Evolutionary conservation across 495 filamentous ascomycete species (phyloP), one percentile per base, ranked within the genome.

Genomic region (Neurospora sp.): DNA sequence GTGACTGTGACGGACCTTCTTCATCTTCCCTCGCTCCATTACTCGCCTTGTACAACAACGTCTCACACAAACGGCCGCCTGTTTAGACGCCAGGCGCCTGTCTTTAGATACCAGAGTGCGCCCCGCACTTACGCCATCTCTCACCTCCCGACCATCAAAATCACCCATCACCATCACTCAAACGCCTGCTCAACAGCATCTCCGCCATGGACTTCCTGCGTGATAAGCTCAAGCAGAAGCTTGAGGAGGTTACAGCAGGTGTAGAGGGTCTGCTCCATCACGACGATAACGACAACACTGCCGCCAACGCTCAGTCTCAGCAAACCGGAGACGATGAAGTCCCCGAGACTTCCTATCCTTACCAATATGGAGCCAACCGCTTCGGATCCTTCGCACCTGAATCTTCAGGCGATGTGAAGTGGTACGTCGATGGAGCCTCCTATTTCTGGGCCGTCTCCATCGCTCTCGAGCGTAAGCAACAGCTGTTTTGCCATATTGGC

Each of bases 371-470:
- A 48, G 83, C 88, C 69, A 86, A 95, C 74, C 88, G 94, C 41
- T 97, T 90, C 81, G 87, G 89, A 46, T 96, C 93, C 74, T 98
- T 98, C 82, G 92, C 92, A 2, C 91, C 93, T 6, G 92, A 94
- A 80, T 92, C 93, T 83, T 91, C 92, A 80, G 92, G 96, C n/a
- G 89, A 94, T 81, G 93, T 81, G 42, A 97, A 98, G 82, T 97
- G 94, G 93, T 96, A 92, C 84, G 93, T 98, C 31, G 95, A 98
- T 81, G 95, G 93, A 3, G 94, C 92, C 77, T 89, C 89, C 1
- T 98, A 98, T 77, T 93, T 98, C 83, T 94, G 90, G 86, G 95
- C 95, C 18, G 93, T 98, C 0, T 94, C 91, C 48, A 81, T 88
- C 69, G 95, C 95, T 6, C 81, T 98, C 69, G 94, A 97, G 85